Evolutionary conservation across 2,329 filamentous ascomycete genomes (phyloP), one percentile per base, ranked within the genome.

Genomic region (Cladosporium austrohemisphaericum): DNA sequence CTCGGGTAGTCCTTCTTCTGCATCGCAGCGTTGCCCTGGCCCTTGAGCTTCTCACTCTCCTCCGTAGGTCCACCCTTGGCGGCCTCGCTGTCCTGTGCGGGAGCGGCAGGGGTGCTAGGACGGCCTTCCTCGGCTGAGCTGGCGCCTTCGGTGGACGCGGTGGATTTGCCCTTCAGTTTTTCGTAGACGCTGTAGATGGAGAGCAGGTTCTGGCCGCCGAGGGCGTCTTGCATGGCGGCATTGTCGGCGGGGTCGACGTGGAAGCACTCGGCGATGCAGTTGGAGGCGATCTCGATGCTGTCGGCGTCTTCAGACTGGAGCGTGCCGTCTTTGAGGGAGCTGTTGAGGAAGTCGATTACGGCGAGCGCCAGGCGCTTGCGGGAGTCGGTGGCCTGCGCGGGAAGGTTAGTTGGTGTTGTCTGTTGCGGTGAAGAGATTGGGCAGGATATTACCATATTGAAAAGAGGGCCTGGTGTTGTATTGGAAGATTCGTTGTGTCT

Each of bases 171-270:
- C 74, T 91, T 91, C 57, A 96, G 80, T 73, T 94, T 95, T 75
- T 98, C 93, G 73, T 96, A 97, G 57, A 96, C 90, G 65, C 83
- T 83, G 78, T 94, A 98, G 73, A 98, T 94, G 69, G 85, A 84
- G 54, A 90, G 78, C 54, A 98, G 84, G 67, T 85, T 91, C 75
- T 97, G 90, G 57, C 84, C 80, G 64, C 90, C 91, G 57, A 95
- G 76, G 59, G 91, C 89, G 59, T 87, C 81, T 57, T 81, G 75
- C 60, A 92, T 76, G 61, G 88, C 84, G 49, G 79, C 75, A 63
- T 82, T 76, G 71, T 95, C 84, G 55, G 78, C 73, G n/a, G 88
- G 81, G 71, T 97, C 90, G 63, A 98, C 86, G 71, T 94, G 89
- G 81, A 97, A 98, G 60, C 86, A 86, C 68, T 97, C 92, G 59